These are phyloP conservation scores for Phytophthora litchii DNA, from an alignment of 352 stramenopile genomes.

Conservation along the genomic window DNA sequence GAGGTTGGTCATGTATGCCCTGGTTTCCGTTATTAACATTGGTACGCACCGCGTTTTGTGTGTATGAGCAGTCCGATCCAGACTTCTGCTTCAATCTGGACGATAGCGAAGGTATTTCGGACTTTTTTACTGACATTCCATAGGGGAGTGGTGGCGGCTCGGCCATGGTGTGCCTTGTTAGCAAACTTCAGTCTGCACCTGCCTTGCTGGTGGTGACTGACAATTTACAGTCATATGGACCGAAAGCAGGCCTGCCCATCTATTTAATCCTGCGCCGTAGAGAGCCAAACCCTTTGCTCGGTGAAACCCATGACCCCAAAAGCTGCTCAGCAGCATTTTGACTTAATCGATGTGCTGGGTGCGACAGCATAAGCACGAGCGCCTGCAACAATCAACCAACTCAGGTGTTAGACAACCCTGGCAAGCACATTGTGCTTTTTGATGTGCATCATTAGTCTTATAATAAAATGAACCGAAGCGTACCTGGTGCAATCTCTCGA, in stretches of 20 bases:
- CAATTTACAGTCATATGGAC: conserved; percentile 13
- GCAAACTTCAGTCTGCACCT: conserved; percentile 14
- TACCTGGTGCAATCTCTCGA: conserved; percentile 67
- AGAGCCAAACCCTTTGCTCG: conserved; percentile 35
- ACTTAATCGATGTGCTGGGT: conserved; percentile 51
- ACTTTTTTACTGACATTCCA: conserved; percentile 85
- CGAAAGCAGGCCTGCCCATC: conserved; percentile 27
- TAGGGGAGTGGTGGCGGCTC: conserved; percentile 32
- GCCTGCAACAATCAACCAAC: conserved; percentile 35
- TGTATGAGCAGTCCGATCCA: conserved; percentile 67
- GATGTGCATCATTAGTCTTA: conserved; percentile 30
- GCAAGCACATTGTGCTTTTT: conserved; percentile 6
- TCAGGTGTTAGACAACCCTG: conserved; percentile 16
- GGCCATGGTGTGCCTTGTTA: conserved; percentile 9
- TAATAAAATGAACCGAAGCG: conserved; percentile 29
- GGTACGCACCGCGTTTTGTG: neutral
- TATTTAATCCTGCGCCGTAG: conserved; percentile 45
- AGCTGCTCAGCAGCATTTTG: conserved; percentile 56
- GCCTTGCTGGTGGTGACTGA: conserved; percentile 8
- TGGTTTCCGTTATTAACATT: conserved; percentile 11
- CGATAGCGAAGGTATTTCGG: conserved; percentile 86
- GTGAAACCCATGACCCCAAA: conserved; percentile 42
- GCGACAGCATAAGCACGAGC: conserved; percentile 55
- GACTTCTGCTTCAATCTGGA: conserved; percentile 91
- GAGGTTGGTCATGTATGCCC: neutral